phyloP scores from a whole-genome alignment of 805 yeast species.

The Pichia manshurica region DNA sequence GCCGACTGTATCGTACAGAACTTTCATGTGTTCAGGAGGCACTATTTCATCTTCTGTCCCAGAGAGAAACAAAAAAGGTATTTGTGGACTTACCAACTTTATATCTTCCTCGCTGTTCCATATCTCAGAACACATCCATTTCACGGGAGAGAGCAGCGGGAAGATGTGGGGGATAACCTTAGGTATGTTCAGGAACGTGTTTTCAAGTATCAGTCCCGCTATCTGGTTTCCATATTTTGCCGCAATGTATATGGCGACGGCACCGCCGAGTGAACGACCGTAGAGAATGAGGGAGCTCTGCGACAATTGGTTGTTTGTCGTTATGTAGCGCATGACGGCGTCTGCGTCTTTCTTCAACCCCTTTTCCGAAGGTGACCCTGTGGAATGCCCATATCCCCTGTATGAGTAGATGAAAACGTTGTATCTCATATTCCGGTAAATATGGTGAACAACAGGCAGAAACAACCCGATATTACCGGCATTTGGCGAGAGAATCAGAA shows the following conservation, averaged over 20 bases:
- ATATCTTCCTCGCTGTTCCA: slow-evolving; percentile 78
- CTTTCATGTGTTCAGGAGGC: slow-evolving; percentile 78
- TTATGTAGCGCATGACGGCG: slow-evolving; percentile 56
- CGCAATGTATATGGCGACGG: slow-evolving; percentile 81
- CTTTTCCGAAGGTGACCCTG: slow-evolving; percentile 67
- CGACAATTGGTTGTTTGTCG: slow-evolving; percentile 45
- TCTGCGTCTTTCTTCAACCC: slow-evolving; percentile 84
- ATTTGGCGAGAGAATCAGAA: slow-evolving; percentile 67
- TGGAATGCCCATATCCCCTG: slow-evolving; percentile 82
- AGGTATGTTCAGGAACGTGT: slow-evolving; percentile 73
- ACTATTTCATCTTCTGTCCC: slow-evolving; percentile 84
- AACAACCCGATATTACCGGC: slow-evolving; percentile 96
- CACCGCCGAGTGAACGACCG: slow-evolving; percentile 94
- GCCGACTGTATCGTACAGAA: slow-evolving; percentile 33
- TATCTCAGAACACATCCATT: slow-evolving; percentile 58
- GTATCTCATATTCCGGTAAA: slow-evolving; percentile 56
- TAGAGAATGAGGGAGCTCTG: slow-evolving; percentile 58
- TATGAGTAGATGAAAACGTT: slow-evolving; percentile 84
- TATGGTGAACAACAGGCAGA: slow-evolving; percentile 69
- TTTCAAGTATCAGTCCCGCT: slow-evolving; percentile 71
- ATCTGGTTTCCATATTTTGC: slow-evolving; percentile 41
- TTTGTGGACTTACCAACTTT: slow-evolving; percentile 39
- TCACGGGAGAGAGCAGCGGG: slow-evolving; percentile 51
- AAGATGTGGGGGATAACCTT: slow-evolving; percentile 70
- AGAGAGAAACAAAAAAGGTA: slow-evolving; percentile 67